Conservation (phyloP, 108 stramenopile genomes). For the Pseudonitzschia pungens region DNA sequence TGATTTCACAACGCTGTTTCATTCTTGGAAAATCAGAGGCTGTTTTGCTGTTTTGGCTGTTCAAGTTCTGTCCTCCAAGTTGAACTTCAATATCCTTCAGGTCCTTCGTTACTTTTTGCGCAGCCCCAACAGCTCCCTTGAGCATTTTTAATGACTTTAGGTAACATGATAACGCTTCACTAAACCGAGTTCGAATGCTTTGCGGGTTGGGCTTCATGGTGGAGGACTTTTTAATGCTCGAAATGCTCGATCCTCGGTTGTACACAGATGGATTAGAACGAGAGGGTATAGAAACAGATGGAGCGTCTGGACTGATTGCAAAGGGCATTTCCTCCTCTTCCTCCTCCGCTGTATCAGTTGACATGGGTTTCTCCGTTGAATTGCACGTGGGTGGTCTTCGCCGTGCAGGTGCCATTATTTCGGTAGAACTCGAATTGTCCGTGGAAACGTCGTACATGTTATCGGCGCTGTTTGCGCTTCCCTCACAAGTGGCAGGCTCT, state of each 20-base stretch:
- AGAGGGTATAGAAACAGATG: constrained; percentile 40
- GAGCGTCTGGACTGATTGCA: constrained; percentile 59
- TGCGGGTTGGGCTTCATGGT: constrained; percentile 41
- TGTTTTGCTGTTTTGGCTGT: not conserved
- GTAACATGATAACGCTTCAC: constrained; percentile 80
- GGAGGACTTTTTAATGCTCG: constrained; percentile 21
- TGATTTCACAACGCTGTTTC: constrained; percentile 68
- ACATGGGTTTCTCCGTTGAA: constrained; percentile 32
- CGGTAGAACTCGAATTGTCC: constrained; percentile 44
- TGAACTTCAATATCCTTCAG: constrained; percentile 44
- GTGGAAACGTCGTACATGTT: not conserved
- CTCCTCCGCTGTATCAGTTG: constrained; percentile 37
- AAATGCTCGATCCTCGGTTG: constrained; percentile 8
- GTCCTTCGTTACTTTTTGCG: constrained; percentile 66
- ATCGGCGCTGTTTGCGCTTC: not conserved
- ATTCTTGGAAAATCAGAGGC: constrained; percentile 40
- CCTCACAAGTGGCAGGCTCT: constrained; percentile 23
- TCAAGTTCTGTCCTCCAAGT: constrained; percentile 29
- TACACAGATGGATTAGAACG: constrained; percentile 25
- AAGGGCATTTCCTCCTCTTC: constrained; percentile 87
- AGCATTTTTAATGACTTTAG: constrained; percentile 81
- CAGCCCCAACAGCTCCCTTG: constrained; percentile 72
- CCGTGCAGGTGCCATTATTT: constrained; percentile 41
- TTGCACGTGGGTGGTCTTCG: constrained; percentile 29
- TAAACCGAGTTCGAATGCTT: constrained; percentile 57